phyloP scores from a whole-genome alignment of 495 filamentous ascomycete species.

The Ramalina intermedia region DNA sequence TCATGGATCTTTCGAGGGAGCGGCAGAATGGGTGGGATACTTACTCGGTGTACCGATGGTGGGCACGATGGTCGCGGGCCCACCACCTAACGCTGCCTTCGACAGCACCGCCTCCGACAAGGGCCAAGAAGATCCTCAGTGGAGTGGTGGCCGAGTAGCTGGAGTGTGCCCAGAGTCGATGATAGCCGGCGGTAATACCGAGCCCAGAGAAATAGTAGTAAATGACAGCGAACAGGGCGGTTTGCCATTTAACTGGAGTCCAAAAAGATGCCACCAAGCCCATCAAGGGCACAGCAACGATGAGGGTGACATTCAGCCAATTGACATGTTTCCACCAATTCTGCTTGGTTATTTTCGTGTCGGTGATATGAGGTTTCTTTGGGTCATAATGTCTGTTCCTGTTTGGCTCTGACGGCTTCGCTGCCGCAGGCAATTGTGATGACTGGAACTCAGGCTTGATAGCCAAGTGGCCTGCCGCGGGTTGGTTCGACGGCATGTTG shows the following conservation, averaged over 20 bases:
- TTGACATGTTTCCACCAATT: constrained; percentile 99
- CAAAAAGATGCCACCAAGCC: constrained; percentile 68
- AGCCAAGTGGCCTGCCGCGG: constrained; percentile 15
- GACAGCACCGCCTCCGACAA: constrained; percentile 84
- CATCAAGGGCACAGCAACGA: constrained; percentile 41
- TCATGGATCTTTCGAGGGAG: not conserved
- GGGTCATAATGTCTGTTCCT: constrained; percentile 22
- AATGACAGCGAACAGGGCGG: constrained; percentile 60
- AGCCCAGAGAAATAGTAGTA: constrained; percentile 47
- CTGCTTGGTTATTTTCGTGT: constrained; percentile 55
- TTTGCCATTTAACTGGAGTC: constrained; percentile 64
- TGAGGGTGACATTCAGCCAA: constrained; percentile 82
- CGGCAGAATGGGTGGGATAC: not conserved
- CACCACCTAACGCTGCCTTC: constrained; percentile 97
- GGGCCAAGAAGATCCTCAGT: constrained; percentile 84
- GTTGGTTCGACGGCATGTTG: constrained; percentile 19
- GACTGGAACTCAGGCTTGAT: constrained; percentile 18
- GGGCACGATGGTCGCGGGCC: constrained; percentile 89
- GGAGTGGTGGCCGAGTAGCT: constrained; percentile 84
- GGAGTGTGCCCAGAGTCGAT: constrained; percentile 88
- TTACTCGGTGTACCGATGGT: constrained; percentile 42
- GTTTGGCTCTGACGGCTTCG: constrained; percentile 18
- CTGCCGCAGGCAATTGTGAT: constrained; percentile 14
- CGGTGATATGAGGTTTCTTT: constrained; percentile 43
- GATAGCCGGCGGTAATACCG: constrained; percentile 41